Conservation (phyloP, 176 grass and related monocot species). For the Avena sativa region DNA sequence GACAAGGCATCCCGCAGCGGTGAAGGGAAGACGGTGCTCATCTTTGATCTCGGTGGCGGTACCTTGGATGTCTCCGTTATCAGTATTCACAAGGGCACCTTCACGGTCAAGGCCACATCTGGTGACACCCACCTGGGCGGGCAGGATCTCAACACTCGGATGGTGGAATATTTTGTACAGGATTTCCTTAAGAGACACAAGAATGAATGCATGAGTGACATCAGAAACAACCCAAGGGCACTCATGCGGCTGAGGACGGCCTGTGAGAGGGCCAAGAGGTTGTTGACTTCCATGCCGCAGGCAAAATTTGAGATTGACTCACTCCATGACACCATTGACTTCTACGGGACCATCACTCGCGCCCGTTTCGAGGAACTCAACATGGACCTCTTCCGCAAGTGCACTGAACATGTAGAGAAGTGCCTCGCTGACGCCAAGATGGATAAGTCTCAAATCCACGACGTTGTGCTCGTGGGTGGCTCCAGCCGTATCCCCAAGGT, state of each 20-base stretch:
- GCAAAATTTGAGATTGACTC: conserved; percentile 30
- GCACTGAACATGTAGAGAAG: conserved; percentile 25
- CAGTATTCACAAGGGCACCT: background rate
- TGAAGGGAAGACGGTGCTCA: conserved; percentile 20
- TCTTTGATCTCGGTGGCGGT: conserved; percentile 17
- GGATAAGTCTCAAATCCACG: conserved; percentile 42
- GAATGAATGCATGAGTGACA: conserved; percentile 6
- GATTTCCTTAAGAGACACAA: conserved; percentile 28
- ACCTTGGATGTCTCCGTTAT: conserved; percentile 22
- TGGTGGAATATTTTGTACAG: conserved; percentile 28
- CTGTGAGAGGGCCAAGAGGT: conserved; percentile 24
- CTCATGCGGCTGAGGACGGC: conserved; percentile 11
- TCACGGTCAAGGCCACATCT: conserved; percentile 16
- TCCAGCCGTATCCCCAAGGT: conserved; percentile 79
- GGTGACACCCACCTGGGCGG: conserved; percentile 19
- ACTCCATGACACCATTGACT: background rate
- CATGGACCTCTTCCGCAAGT: conserved; percentile 22
- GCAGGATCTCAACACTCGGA: conserved; percentile 22
- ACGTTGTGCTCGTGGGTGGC: conserved; percentile 80
- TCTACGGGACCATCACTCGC: background rate
- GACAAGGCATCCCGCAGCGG: background rate
- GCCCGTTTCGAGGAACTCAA: conserved; percentile 18
- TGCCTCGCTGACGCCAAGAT: conserved; percentile 12
- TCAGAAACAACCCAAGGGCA: conserved; percentile 20
- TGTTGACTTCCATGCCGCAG: conserved; percentile 18